Percentiles rank a stretch among this genome's conserved stretches.
Evolutionary conservation across 192 early-diverging fungal genomes (phyloP).

Genomic region (Globomyces pollinis-pini): DNA sequence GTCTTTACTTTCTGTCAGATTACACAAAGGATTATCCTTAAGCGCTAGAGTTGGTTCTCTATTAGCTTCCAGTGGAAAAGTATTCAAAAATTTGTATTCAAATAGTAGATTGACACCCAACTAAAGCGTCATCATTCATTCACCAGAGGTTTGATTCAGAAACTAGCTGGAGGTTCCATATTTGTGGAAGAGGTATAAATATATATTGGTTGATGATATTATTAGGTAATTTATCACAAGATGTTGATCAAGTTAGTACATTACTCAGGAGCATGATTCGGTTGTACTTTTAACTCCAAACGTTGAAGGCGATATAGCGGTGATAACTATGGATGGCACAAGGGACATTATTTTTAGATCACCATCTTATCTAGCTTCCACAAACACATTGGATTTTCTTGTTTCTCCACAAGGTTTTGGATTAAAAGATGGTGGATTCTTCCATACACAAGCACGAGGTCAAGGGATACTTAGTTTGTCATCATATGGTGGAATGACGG

Average conservation of each 20-base stretch:
- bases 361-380: not conserved
- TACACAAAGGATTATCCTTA: not conserved
- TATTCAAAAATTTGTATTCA: too few species aligned
- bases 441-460: not conserved
- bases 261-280: too few species aligned
- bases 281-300: too few species aligned
- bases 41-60: not conserved
- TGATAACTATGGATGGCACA: conserved; percentile 4
- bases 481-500: not conserved
- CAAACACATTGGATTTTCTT: not conserved
- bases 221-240: too few species aligned
- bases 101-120: not conserved
- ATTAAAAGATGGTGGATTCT: not conserved
- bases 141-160: not conserved
- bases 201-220: too few species aligned
- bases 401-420: not conserved
- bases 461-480: not conserved
- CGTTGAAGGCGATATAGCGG: too few species aligned
- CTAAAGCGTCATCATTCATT: not conserved
- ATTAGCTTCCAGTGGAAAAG: not conserved
- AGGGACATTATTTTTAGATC: not conserved
- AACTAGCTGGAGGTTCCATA: not conserved
- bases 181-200: conserved; percentile 6
- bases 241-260: too few species aligned
- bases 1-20: not conserved